Evolutionary conservation across 164 flowering plant species (phyloP).

Genomic region (Nymphaea colorata): DNA sequence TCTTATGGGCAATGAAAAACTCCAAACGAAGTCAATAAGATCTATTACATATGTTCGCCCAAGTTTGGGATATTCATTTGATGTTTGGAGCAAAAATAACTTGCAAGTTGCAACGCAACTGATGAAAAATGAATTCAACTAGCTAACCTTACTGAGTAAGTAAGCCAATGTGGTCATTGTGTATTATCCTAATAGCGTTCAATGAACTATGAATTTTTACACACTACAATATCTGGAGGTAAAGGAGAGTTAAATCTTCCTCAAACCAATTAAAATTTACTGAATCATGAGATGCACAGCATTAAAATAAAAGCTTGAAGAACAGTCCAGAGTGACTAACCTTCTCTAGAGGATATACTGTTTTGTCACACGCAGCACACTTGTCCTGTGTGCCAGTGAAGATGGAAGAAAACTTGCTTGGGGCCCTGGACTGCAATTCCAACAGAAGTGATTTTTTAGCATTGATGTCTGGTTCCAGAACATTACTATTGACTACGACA

Average conservation of each 20-base stretch:
- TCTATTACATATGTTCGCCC: too few species aligned
- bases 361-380: conserved; percentile 97
- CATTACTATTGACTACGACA: not conserved
- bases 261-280: not conserved
- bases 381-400: conserved; percentile 97
- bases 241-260: not conserved
- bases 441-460: not conserved
- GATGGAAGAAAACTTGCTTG: conserved; percentile 93
- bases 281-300: not conserved
- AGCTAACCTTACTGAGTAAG: not conserved
- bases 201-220: too few species aligned
- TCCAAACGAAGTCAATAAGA: too few species aligned
- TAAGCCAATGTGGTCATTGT: not conserved
- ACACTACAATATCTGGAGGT: not conserved
- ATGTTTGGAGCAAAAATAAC: too few species aligned
- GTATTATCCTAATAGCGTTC: too few species aligned
- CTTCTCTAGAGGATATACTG: conserved; percentile 67
- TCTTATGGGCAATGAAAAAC: too few species aligned
- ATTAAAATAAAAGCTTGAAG: too few species aligned
- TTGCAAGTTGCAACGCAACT: too few species aligned
- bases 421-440: conserved; percentile 61
- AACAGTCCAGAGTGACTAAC: conserved; percentile 8
- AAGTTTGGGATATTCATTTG: too few species aligned
- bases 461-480: not conserved
- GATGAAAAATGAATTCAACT: too few species aligned